Evolutionary conservation across 495 filamentous ascomycete genomes (phyloP).

Genomic region (Aspergillus ellipticus): DNA sequence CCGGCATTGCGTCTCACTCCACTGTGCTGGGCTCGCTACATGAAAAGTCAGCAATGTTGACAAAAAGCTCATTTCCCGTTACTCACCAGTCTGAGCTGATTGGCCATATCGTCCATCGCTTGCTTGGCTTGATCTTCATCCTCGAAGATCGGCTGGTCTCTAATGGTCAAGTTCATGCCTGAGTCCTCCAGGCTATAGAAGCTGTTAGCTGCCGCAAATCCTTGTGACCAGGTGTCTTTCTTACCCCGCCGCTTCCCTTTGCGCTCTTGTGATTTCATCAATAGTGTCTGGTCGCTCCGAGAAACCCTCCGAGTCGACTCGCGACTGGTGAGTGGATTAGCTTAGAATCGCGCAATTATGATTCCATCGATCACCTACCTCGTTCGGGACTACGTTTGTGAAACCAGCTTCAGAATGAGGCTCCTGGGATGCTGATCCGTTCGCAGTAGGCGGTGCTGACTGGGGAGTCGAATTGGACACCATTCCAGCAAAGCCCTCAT

Average conservation of each 20-base stretch:
- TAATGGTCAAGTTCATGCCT: constrained; percentile 85
- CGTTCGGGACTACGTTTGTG: constrained; percentile 18
- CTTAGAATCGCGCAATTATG: background rate
- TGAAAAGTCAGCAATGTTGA: constrained; percentile 17
- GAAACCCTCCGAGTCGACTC: constrained; percentile 59
- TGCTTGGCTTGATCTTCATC: constrained; percentile 85
- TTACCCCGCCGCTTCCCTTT: constrained; percentile 69
- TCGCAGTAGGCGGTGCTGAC: constrained; percentile 20
- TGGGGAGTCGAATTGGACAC: constrained; percentile 23
- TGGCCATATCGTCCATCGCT: constrained; percentile 88
- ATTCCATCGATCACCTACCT: constrained; percentile 20
- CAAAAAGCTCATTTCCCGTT: background rate
- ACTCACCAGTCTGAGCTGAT: constrained; percentile 68
- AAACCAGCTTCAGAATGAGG: constrained; percentile 17
- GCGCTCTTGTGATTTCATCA: constrained; percentile 80
- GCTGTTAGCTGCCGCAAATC: background rate
- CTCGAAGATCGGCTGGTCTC: constrained; percentile 88
- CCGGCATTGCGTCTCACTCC: constrained; percentile 62
- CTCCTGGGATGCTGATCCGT: constrained; percentile 28
- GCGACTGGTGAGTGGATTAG: constrained; percentile 28
- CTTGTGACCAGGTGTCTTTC: constrained; percentile 12
- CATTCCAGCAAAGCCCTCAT: constrained; percentile 17
- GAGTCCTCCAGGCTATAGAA: constrained; percentile 58
- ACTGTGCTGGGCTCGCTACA: constrained; percentile 52
- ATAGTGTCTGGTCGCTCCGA: constrained; percentile 62